A percentile compares a stretch with the other conserved stretches of the same genome.
Evolutionary conservation across 2,329 filamentous ascomycete genomes (phyloP).

Genomic region (Fonsecaea erecta): DNA sequence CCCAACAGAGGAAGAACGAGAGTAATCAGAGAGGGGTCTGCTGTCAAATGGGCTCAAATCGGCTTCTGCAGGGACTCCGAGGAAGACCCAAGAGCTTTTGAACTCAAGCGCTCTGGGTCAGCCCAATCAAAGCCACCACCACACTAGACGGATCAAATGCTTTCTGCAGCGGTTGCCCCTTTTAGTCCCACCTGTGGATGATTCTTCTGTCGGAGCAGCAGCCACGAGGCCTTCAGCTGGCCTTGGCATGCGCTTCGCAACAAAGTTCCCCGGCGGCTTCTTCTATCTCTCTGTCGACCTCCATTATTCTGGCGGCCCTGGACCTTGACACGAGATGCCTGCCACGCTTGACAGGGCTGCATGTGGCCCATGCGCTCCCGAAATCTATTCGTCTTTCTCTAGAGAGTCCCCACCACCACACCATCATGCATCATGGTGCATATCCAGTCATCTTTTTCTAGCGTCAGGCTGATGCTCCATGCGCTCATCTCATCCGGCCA

Average conservation of each 20-base stretch:
- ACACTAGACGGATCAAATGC: not conserved
- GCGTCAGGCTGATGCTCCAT: slow-evolving; percentile 22
- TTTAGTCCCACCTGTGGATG: slow-evolving; percentile 11
- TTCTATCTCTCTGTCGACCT: not conserved
- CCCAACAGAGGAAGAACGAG: not conserved
- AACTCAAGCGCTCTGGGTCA: slow-evolving; percentile 1
- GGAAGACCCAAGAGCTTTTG: slow-evolving; percentile 6
- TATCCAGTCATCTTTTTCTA: slow-evolving; percentile 12
- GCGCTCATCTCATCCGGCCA: slow-evolving; percentile 20
- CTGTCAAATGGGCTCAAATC: slow-evolving; percentile 12
- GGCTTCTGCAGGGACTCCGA: slow-evolving; percentile 28
- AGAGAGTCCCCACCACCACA: not conserved
- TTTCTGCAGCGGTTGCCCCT: slow-evolving; percentile 22
- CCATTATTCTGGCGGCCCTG: not conserved
- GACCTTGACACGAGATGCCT: slow-evolving; percentile 1
- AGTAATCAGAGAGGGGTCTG: not conserved
- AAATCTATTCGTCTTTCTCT: slow-evolving; percentile 4
- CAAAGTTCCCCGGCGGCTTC: slow-evolving; percentile 5
- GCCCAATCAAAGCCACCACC: slow-evolving; percentile 10
- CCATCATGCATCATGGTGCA: not conserved
- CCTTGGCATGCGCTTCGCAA: slow-evolving; percentile 22
- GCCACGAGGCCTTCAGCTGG: slow-evolving; percentile 30
- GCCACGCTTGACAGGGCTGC: slow-evolving; percentile 28
- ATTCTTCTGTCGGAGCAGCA: slow-evolving; percentile 1
- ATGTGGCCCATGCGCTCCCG: slow-evolving; percentile 23